These are phyloP conservation scores for Daldinia concentrica DNA, from an alignment of 495 filamentous ascomycete genomes.

Conservation along the genomic window DNA sequence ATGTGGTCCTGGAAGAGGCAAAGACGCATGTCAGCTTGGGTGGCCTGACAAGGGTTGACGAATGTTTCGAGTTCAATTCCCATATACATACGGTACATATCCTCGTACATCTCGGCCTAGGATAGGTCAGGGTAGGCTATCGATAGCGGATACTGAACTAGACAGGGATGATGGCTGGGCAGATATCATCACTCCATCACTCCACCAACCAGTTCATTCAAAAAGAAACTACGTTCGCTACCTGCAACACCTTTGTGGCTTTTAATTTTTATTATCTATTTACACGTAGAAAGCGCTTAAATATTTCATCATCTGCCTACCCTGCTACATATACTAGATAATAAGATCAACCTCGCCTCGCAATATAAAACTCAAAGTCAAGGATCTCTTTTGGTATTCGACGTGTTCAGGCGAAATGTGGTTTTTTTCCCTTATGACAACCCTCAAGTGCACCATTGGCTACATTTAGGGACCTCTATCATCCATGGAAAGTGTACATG, in stretches of 20 bases:
- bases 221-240: constrained; percentile 21
- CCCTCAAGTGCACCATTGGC: not conserved
- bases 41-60: constrained; percentile 41
- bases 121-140: constrained; percentile 9
- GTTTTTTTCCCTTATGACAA: constrained; percentile 13
- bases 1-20: constrained; percentile 27
- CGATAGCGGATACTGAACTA: constrained; percentile 14
- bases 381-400: constrained; percentile 4
- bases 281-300: constrained; percentile 19
- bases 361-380: constrained; percentile 15
- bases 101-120: not conserved
- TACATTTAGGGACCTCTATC: not conserved
- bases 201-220: constrained; percentile 23
- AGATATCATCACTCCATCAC: constrained; percentile 35
- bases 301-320: constrained; percentile 16
- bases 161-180: constrained; percentile 40
- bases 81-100: constrained; percentile 1
- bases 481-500: not conserved
- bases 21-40: constrained; percentile 42
- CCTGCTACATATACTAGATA: not conserved
- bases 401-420: not conserved
- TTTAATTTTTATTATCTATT: constrained; percentile 21
- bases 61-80: constrained; percentile 9
- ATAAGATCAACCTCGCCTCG: constrained; percentile 16
- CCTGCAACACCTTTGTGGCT: constrained; percentile 19